A percentile compares a stretch with the other conserved stretches of the same genome.
These are phyloP conservation scores for Alternaria solani DNA, from an alignment of 2,329 filamentous ascomycete species.

Conservation along the genomic window DNA sequence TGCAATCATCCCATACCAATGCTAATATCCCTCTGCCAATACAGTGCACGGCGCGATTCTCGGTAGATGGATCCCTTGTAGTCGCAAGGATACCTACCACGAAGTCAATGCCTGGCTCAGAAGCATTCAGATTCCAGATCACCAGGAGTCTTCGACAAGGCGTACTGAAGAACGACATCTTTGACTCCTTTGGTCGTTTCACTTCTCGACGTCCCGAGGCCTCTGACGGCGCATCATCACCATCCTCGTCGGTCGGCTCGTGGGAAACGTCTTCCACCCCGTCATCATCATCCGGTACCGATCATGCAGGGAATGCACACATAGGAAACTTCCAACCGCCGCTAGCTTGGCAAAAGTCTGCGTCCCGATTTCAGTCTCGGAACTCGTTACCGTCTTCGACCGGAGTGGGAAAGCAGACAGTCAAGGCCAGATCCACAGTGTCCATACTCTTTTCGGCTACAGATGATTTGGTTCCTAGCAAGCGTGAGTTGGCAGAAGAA, in stretches of 20 bases:
- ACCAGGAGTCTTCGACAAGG: slow-evolving; percentile 36
- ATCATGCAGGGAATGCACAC: slow-evolving; percentile 50
- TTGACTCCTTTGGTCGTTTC: slow-evolving; percentile 69
- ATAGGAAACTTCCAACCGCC: slow-evolving; percentile 59
- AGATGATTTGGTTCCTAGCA: slow-evolving; percentile 76
- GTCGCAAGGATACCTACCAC: slow-evolving; percentile 56
- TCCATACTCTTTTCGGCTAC: slow-evolving; percentile 71
- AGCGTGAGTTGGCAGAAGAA: slow-evolving; percentile 75
- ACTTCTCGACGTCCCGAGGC: slow-evolving; percentile 27
- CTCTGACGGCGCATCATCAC: slow-evolving; percentile 37
- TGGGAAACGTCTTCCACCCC: slow-evolving; percentile 51
- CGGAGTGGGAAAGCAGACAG: slow-evolving; percentile 37
- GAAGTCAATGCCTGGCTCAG: slow-evolving; percentile 39
- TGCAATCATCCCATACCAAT: slow-evolving; percentile 66
- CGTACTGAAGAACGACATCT: slow-evolving; percentile 58
- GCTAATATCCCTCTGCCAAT: slow-evolving; percentile 70
- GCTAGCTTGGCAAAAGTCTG: slow-evolving; percentile 60
- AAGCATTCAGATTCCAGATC: slow-evolving; percentile 39
- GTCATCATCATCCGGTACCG: slow-evolving; percentile 48
- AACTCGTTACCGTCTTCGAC: slow-evolving; percentile 52
- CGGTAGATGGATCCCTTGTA: slow-evolving; percentile 63
- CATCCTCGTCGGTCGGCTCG: slow-evolving; percentile 40
- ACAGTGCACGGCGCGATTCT: slow-evolving; percentile 66
- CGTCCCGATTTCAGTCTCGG: slow-evolving; percentile 64
- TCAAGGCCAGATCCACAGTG: slow-evolving; percentile 71